Conservation (phyloP, 2,329 filamentous ascomycete species). For the Cytospora piceae region DNA sequence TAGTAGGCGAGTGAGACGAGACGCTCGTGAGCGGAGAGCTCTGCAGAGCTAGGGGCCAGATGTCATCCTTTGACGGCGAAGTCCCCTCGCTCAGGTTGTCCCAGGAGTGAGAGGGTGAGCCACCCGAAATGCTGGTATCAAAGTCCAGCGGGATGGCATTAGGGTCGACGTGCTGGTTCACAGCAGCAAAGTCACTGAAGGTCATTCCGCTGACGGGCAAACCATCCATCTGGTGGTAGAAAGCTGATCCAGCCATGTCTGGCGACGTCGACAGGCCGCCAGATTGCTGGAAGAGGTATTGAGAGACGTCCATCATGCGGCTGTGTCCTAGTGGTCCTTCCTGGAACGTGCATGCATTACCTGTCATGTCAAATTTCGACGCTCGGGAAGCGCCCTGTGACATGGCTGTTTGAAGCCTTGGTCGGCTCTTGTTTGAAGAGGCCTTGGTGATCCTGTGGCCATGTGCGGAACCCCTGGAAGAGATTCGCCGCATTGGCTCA, state of each 20-base stretch:
- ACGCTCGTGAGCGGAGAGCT: constrained; percentile 48
- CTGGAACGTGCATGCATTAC: constrained; percentile 50
- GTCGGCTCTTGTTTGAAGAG: constrained; percentile 47
- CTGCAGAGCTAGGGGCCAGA: constrained; percentile 48
- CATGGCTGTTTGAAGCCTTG: constrained; percentile 51
- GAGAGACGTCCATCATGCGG: constrained; percentile 52
- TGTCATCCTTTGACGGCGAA: constrained; percentile 57
- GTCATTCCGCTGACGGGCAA: constrained; percentile 48
- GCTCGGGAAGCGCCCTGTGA: constrained; percentile 54
- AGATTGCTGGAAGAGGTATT: constrained; percentile 56
- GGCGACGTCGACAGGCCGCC: constrained; percentile 51
- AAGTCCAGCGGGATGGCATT: constrained; percentile 59
- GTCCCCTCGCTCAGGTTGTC: constrained; percentile 58
- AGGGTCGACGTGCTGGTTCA: constrained; percentile 58
- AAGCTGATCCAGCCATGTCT: constrained; percentile 46
- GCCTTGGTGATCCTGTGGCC: constrained; percentile 50
- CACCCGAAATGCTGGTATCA: constrained; percentile 52
- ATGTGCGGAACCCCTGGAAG: constrained; percentile 49
- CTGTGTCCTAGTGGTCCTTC: constrained; percentile 44
- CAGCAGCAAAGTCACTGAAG: constrained; percentile 49
- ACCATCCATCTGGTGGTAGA: constrained; percentile 54
- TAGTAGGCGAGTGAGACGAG: constrained; percentile 28
- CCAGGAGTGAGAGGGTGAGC: constrained; percentile 57
- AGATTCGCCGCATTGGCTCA: constrained; percentile 51
- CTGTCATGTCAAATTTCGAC: constrained; percentile 57